Percentiles rank a stretch among this genome's conserved stretches.
Conservation (phyloP, 2,329 filamentous ascomycete species). For the Cladophialophora yegresii region DNA sequence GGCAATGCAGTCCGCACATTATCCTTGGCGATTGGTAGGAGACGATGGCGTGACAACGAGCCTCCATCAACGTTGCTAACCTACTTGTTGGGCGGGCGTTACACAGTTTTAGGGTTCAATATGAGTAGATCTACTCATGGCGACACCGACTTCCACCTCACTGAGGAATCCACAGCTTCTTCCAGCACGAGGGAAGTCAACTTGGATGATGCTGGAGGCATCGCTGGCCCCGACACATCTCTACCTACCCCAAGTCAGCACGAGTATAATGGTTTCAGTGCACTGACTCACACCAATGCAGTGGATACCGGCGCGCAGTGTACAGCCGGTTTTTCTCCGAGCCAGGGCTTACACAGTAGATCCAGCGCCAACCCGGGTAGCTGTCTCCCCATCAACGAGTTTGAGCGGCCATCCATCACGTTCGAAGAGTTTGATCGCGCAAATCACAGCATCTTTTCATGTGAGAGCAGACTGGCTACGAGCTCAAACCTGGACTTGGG, state of each 20-base stretch:
- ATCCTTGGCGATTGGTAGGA: neutral
- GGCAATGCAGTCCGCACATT: neutral
- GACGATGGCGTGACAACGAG: neutral
- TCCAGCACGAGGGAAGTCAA: neutral
- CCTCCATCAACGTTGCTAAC: neutral
- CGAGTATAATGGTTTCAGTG: neutral
- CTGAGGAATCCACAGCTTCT: neutral
- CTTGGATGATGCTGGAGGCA: neutral
- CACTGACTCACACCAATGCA: neutral
- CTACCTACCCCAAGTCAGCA: neutral
- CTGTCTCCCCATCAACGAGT: neutral
- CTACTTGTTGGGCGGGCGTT: neutral
- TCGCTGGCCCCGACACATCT: neutral
- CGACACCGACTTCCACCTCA: neutral
- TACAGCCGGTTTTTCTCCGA: neutral
- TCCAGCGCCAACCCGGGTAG: neutral
- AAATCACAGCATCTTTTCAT: neutral
- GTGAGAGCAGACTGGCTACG: neutral
- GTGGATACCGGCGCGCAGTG: neutral
- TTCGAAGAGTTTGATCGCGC: neutral
- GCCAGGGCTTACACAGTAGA: neutral
- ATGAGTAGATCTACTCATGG: neutral
- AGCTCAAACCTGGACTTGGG: neutral
- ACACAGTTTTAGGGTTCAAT: neutral
- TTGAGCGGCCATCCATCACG: neutral